These are phyloP conservation scores for Kurtzmaniella cleridarum DNA, from an alignment of 805 yeast species.

Conservation along the genomic window DNA sequence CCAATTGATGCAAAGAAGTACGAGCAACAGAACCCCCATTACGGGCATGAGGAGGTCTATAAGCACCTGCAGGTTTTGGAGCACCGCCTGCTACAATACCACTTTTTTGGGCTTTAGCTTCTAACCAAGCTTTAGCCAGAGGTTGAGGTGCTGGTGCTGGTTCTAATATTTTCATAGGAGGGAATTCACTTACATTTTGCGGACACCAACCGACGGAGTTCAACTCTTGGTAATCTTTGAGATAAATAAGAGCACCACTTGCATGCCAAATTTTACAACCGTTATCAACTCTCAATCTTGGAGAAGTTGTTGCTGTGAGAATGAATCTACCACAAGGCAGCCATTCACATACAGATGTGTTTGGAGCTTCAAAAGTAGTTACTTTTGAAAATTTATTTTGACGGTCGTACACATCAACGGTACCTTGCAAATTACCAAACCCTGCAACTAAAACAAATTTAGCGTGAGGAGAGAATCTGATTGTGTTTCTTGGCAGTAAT, in stretches of 20 bases:
- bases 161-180: constrained; percentile 43
- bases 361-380: constrained; percentile 81
- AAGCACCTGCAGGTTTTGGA: constrained; percentile 77
- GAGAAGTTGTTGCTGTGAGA: constrained; percentile 94
- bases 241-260: constrained; percentile 72
- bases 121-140: constrained; percentile 56
- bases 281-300: constrained; percentile 94
- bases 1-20: constrained; percentile 56
- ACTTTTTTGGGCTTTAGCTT: constrained; percentile 27
- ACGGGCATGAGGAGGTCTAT: constrained; percentile 96
- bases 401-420: constrained; percentile 92
- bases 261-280: constrained; percentile 93
- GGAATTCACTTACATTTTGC: constrained; percentile 48
- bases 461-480: constrained; percentile 91
- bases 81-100: constrained; percentile 26
- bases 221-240: constrained; percentile 77
- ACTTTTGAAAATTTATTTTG: constrained; percentile 77
- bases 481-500: constrained; percentile 82
- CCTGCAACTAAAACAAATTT: constrained; percentile 91
- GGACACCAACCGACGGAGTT: constrained; percentile 83
- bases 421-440: constrained; percentile 95
- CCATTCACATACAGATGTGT: constrained; percentile 97
- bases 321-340: constrained; percentile 93
- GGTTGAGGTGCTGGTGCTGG: constrained; percentile 65
- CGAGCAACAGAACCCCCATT: constrained; percentile 26